These are phyloP conservation scores for Solanum arcanum DNA, from an alignment of 257 asterid genomes.

Conservation along the genomic window DNA sequence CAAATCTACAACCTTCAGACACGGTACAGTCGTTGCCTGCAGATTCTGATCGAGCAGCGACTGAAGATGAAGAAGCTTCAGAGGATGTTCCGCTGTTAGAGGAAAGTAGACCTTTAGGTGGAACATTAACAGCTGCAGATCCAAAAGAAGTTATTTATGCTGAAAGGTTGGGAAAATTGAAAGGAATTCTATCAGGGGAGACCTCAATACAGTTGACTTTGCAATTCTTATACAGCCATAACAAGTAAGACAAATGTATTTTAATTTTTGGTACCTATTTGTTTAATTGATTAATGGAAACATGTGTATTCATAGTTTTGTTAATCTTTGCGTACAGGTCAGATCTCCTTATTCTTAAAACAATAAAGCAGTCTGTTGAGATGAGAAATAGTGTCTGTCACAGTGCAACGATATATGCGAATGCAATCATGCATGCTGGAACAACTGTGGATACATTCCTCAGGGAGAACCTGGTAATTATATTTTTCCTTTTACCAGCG, in stretches of 20 bases:
- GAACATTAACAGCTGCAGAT: constrained; percentile 16
- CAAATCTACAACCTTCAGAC: constrained; percentile 42
- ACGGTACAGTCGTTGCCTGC: constrained; percentile 31
- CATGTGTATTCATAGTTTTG: background rate
- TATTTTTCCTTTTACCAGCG: background rate
- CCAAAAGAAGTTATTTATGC: constrained; percentile 55
- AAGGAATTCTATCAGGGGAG: constrained; percentile 89
- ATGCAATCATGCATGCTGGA: constrained; percentile 99
- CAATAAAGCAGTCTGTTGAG: constrained; percentile 95
- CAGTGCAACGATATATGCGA: constrained; percentile 92
- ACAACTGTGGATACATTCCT: constrained; percentile 96
- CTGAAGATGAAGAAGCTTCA: constrained; percentile 21
- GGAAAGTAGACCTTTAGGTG: constrained; percentile 32
- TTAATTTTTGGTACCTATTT: background rate
- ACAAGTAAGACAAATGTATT: constrained; percentile 47
- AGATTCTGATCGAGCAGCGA: constrained; percentile 31
- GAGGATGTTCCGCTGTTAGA: constrained; percentile 70
- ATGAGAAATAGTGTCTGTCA: constrained; percentile 92
- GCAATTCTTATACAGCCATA: constrained; percentile 89
- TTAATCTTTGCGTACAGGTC: constrained; percentile 47
- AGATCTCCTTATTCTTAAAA: constrained; percentile 91
- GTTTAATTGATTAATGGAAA: background rate
- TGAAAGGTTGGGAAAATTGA: constrained; percentile 56
- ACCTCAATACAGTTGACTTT: constrained; percentile 83
- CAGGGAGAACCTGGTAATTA: constrained; percentile 75